phyloP scores from a whole-genome alignment of 257 asterid genomes.

The Galeopsis tetrahit region DNA sequence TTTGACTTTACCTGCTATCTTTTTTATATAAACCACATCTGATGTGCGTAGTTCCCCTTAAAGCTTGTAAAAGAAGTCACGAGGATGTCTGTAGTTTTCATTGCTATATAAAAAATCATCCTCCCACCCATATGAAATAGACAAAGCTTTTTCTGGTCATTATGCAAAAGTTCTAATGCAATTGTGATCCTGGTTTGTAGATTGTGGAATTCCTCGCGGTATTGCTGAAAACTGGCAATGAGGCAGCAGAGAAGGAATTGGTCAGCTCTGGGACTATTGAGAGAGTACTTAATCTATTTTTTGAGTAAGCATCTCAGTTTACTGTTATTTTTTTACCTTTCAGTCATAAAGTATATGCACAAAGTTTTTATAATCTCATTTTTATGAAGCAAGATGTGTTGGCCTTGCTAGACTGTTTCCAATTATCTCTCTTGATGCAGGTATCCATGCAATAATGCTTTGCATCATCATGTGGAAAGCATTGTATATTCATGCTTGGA shows the following conservation, averaged over 20 bases:
- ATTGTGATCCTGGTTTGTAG: conserved; percentile 46
- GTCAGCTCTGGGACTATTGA: conserved; percentile 82
- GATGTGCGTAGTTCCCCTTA: neutral
- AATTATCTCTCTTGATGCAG: conserved; percentile 46
- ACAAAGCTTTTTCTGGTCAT: neutral
- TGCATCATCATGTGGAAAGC: conserved; percentile 97
- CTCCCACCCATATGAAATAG: neutral
- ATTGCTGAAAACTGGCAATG: conserved; percentile 80
- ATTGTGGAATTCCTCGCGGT: conserved; percentile 86
- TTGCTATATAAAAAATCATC: conserved; percentile 1
- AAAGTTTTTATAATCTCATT: neutral
- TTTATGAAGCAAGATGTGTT: conserved; percentile 22
- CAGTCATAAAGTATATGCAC: conserved; percentile 15
- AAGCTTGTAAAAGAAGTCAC: conserved; percentile 3
- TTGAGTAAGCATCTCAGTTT: conserved; percentile 63
- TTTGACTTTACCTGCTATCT: neutral
- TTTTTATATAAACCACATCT: neutral
- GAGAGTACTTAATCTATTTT: conserved; percentile 82
- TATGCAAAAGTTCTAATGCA: conserved; percentile 2
- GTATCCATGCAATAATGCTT: conserved; percentile 87
- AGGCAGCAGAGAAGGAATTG: conserved; percentile 77
- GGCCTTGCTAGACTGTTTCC: conserved; percentile 15
- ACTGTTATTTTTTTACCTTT: conserved; percentile 9
- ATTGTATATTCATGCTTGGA: conserved; percentile 83
- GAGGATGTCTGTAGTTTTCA: conserved; percentile 2